A percentile compares a stretch with the other conserved stretches of the same genome.
Evolutionary conservation across 768 basidiomycete species (phyloP).

Genomic region (Harrya chromipes): DNA sequence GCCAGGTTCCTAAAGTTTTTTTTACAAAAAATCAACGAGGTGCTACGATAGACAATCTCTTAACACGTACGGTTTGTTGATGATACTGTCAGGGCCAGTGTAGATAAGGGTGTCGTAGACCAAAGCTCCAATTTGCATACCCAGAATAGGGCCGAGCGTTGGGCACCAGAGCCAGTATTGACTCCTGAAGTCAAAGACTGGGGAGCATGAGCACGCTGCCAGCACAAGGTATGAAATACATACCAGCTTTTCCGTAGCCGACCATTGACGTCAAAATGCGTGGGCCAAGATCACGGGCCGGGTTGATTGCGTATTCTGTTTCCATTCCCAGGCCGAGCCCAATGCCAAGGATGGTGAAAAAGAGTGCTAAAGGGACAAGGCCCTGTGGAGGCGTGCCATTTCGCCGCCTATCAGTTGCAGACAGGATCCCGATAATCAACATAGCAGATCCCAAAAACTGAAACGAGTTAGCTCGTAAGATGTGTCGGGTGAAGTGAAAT

Average conservation of each 20-base stretch:
- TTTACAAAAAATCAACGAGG: neutral
- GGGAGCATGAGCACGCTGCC: neutral
- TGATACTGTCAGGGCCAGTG: slow-evolving; percentile 49
- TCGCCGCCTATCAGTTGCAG: slow-evolving; percentile 45
- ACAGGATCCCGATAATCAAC: slow-evolving; percentile 52
- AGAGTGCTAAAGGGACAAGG: slow-evolving; percentile 52
- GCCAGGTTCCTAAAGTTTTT: slow-evolving; percentile 8
- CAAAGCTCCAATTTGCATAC: slow-evolving; percentile 51
- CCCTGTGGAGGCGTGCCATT: slow-evolving; percentile 49
- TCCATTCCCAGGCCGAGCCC: slow-evolving; percentile 58
- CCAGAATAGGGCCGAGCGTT: slow-evolving; percentile 55
- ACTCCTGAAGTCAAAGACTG: slow-evolving; percentile 33
- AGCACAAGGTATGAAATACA: slow-evolving; percentile 29
- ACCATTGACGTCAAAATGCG: slow-evolving; percentile 67
- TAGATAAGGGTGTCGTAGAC: slow-evolving; percentile 60
- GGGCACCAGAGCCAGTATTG: slow-evolving; percentile 80
- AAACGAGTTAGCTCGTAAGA: neutral
- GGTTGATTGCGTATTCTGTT: slow-evolving; percentile 66
- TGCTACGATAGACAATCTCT: neutral
- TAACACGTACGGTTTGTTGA: slow-evolving; percentile 49
- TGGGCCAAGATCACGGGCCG: slow-evolving; percentile 71
- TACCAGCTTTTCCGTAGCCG: slow-evolving; percentile 55
- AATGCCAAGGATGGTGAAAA: slow-evolving; percentile 58
- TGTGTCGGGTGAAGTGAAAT: neutral
- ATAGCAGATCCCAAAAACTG: slow-evolving; percentile 57